These are phyloP conservation scores for Termitomyces sp. DNA, from an alignment of 768 basidiomycete genomes.

Conservation along the genomic window DNA sequence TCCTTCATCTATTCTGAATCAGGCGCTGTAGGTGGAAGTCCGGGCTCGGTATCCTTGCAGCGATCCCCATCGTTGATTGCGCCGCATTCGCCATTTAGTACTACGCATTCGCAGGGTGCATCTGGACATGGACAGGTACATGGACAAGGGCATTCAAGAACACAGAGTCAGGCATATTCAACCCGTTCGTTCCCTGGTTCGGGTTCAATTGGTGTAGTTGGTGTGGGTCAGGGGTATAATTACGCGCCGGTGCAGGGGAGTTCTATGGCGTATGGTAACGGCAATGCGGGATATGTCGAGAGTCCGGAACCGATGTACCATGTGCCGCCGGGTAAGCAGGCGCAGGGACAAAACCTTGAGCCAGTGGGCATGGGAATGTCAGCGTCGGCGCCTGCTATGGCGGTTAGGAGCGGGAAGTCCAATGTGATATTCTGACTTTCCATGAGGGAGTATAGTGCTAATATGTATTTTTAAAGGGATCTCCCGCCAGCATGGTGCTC, in stretches of 20 bases:
- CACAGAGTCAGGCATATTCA: slow-evolving; percentile 37
- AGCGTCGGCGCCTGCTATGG: slow-evolving; percentile 8
- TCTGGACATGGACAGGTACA: not conserved
- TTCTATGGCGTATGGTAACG: not conserved
- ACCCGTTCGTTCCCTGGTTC: slow-evolving; percentile 38
- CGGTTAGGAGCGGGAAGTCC: slow-evolving; percentile 16
- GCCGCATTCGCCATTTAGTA: slow-evolving; percentile 8
- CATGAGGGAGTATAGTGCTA: not conserved
- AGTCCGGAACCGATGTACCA: not conserved
- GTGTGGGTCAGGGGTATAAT: not conserved
- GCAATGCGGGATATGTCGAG: not conserved
- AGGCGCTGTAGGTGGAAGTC: not conserved
- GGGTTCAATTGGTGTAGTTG: slow-evolving; percentile 18
- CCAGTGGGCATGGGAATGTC: slow-evolving; percentile 10
- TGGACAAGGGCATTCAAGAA: slow-evolving; percentile 29
- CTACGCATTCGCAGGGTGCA: slow-evolving; percentile 23
- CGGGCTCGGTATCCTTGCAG: slow-evolving; percentile 17
- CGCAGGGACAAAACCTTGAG: slow-evolving; percentile 29
- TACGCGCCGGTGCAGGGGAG: not conserved
- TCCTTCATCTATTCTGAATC: slow-evolving; percentile 52
- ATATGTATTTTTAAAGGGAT: slow-evolving; percentile 24
- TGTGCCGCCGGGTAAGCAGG: slow-evolving; percentile 11
- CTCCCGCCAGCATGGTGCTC: slow-evolving; percentile 45
- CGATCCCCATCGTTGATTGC: slow-evolving; percentile 19
- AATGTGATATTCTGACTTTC: slow-evolving; percentile 7